phyloP scores from a whole-genome alignment of 1,284 basidiomycete genomes.

The Leccinum pachyderme region DNA sequence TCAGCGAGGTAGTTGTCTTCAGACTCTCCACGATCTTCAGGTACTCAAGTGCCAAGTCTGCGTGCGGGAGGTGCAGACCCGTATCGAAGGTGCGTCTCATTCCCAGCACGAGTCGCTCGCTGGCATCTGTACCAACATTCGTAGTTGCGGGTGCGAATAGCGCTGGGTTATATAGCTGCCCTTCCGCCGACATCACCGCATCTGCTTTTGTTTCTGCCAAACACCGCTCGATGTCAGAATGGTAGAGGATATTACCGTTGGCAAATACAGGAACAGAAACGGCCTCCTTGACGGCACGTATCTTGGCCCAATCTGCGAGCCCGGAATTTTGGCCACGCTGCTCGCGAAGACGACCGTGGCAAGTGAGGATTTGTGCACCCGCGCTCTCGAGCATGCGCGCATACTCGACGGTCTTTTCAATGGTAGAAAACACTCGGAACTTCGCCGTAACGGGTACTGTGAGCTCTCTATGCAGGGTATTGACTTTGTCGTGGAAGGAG shows the following conservation, averaged over 20 bases:
- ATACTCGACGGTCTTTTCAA: conserved; percentile 89
- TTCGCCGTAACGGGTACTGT: conserved; percentile 93
- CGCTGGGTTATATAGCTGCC: conserved; percentile 91
- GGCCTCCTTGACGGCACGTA: conserved; percentile 82
- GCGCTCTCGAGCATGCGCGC: conserved; percentile 94
- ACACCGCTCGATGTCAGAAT: conserved; percentile 78
- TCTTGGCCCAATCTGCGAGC: conserved; percentile 84
- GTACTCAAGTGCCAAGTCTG: conserved; percentile 81
- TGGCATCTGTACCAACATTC: neutral
- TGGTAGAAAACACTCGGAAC: conserved; percentile 86
- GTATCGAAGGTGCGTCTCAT: conserved; percentile 28
- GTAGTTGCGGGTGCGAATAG: conserved; percentile 51
- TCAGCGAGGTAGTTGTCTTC: conserved; percentile 69
- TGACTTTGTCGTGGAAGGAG: conserved; percentile 50
- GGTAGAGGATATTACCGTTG: conserved; percentile 93
- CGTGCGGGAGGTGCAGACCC: conserved; percentile 58
- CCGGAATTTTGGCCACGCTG: conserved; percentile 86
- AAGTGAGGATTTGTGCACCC: conserved; percentile 93
- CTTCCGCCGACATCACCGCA: conserved; percentile 95
- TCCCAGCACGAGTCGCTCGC: neutral
- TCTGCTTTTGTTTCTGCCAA: conserved; percentile 83
- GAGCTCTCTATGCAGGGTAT: conserved; percentile 80
- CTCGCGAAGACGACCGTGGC: conserved; percentile 89
- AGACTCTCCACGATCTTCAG: conserved; percentile 75
- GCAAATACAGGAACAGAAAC: conserved; percentile 94